These are phyloP conservation scores for Bonia amplexicaulis DNA, from an alignment of 176 grass and related monocot genomes.

Conservation along the genomic window DNA sequence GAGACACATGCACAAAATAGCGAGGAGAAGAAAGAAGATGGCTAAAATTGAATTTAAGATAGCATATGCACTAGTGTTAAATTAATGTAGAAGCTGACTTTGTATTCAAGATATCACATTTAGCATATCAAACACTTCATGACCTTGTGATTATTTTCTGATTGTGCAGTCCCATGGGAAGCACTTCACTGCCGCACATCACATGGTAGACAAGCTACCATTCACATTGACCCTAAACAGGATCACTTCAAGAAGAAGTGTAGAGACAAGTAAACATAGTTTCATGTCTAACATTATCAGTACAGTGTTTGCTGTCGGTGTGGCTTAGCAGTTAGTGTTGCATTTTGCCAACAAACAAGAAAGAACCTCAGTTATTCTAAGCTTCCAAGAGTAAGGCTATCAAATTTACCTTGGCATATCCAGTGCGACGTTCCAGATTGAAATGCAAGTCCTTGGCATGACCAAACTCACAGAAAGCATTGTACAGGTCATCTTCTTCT, in stretches of 20 bases:
- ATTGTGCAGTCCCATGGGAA: background rate
- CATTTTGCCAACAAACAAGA: background rate
- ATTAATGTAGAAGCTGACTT: background rate
- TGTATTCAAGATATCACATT: background rate
- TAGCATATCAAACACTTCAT: background rate
- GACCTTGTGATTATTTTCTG: background rate
- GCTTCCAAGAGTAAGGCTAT: slow-evolving; percentile 6
- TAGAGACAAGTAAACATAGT: background rate
- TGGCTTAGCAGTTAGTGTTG: background rate
- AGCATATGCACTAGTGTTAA: background rate
- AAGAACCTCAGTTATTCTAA: background rate
- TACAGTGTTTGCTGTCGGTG: background rate
- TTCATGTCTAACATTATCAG: background rate
- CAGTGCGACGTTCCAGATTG: slow-evolving; percentile 51
- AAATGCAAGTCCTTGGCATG: slow-evolving; percentile 52
- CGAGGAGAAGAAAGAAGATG: background rate
- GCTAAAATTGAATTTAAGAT: background rate
- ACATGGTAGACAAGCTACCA: background rate
- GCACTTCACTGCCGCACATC: background rate
- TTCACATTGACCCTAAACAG: background rate
- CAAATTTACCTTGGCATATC: slow-evolving; percentile 51
- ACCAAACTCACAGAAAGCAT: slow-evolving; percentile 54
- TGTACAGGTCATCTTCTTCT: slow-evolving; percentile 45
- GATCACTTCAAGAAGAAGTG: background rate
- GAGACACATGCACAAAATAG: background rate